Evolutionary conservation across 108 stramenopile genomes (phyloP).

Genomic region (Nitzschia inconspicua): DNA sequence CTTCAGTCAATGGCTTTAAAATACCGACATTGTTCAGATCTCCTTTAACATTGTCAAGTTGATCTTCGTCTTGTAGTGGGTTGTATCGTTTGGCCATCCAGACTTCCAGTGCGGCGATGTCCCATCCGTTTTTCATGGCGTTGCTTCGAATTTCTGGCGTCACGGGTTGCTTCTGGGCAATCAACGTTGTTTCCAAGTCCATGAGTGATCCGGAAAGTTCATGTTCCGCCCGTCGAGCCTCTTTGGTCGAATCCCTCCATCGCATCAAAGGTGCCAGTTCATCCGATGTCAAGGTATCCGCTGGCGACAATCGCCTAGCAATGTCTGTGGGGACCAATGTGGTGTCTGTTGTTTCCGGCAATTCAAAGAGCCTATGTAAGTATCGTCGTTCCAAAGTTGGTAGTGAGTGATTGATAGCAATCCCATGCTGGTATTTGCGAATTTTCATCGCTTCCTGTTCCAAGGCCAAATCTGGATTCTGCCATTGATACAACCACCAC

Average conservation of each 20-base stretch:
- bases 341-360: background rate
- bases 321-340: too few species aligned
- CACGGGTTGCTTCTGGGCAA: conserved; percentile 7
- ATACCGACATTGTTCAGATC: too few species aligned
- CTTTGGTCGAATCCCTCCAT: conserved; percentile 39
- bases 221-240: conserved; percentile 31
- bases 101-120: conserved; percentile 23
- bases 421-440: conserved; percentile 25
- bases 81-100: conserved; percentile 14
- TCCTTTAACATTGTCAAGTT: too few species aligned
- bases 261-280: conserved; percentile 15
- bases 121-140: conserved; percentile 26
- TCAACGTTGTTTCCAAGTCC: conserved; percentile 23
- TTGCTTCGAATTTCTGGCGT: conserved; percentile 7
- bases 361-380: conserved; percentile 14
- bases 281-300: conserved; percentile 1
- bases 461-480: conserved; percentile 21
- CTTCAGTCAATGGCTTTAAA: background rate
- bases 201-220: background rate
- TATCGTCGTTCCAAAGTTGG: conserved; percentile 41
- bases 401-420: conserved; percentile 24
- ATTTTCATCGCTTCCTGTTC: conserved; percentile 18
- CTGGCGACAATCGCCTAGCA: background rate
- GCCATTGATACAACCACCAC: conserved; percentile 28
- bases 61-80: too few species aligned